Base-by-base conservation (phyloP, 2,329 filamentous ascomycete genomes). In the Monosporascus sp. region DNA sequence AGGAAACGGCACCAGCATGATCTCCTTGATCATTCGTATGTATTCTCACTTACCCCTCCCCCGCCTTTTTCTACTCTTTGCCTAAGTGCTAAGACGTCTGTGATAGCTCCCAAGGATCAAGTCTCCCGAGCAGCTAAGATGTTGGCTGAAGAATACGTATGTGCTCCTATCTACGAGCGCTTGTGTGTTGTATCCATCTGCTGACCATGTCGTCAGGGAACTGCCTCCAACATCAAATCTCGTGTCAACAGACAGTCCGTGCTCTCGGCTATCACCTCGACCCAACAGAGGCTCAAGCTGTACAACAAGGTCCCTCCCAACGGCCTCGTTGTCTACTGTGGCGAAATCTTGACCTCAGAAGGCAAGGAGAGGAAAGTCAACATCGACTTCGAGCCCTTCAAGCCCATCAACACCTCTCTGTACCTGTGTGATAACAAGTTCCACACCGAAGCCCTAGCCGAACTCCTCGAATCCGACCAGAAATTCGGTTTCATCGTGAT, bases 401-500 rank as follows among this genome's bases (percentile, higher is more conserved):
- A 99, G 82, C 94, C 94, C 57, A 99, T 99, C 85, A 99, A 99
- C 76, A 99, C 94, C 37, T 99, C 95, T 45, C 84, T 99, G 47
- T 99, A 99, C 74, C 89, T 99, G 57, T 99, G 94, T 78, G 94
- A 99, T 85, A 99, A 99, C 82, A 99, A 99, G 71, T 99, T 99
- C 76, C 94, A 99, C 72, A 99, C 94, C 54, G 94, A 99, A 75
- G 93, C 94, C 19, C 79, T 99, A 62, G 94, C 92, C 61, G 94
- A 99, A 78, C 84, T 99, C 67, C 87, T 99, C 62, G 94, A 99
- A 77, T 97, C 93, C 19, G 94, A 99, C 72, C 94, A 97, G 76
- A 97, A 96, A 76, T 99, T 99, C 65, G 94, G 94, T 52, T 99
- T 99, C 78, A 99, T 99, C 73, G 87, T 99, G 77, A 99, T 99